phyloP scores from a whole-genome alignment of 225 moss, liverwort and hornwort species.

The Pleurozium schreberi region DNA sequence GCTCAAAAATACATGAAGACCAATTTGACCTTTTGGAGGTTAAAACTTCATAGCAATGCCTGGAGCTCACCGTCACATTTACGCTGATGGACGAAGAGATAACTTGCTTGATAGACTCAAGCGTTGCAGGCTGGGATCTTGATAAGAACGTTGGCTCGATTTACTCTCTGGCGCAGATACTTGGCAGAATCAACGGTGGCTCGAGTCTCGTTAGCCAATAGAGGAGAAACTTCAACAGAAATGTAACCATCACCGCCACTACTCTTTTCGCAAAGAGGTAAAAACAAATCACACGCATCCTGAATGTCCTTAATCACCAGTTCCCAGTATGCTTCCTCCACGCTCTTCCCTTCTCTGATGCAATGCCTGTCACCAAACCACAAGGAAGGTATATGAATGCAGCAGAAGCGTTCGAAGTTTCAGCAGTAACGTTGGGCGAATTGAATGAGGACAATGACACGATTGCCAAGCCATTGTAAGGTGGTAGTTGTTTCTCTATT shows the following conservation, averaged over 20 bases:
- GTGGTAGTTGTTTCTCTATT: background rate
- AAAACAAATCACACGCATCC: constrained; percentile 78
- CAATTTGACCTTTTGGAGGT: background rate
- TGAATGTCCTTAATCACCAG: constrained; percentile 87
- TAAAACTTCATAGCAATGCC: background rate
- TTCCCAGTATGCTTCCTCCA: constrained; percentile 94
- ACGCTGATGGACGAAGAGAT: constrained; percentile 74
- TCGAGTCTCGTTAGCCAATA: constrained; percentile 69
- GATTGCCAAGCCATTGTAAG: background rate
- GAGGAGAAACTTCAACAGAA: constrained; percentile 80
- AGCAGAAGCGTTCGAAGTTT: too few relatives aligned
- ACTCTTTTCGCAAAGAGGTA: constrained; percentile 61
- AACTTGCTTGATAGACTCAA: constrained; percentile 51
- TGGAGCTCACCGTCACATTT: constrained; percentile 67
- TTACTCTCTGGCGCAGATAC: constrained; percentile 50
- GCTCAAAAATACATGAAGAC: background rate
- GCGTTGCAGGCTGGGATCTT: constrained; percentile 90
- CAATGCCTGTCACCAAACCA: constrained; percentile 42
- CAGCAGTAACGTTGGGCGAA: too few relatives aligned
- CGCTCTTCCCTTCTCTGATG: constrained; percentile 66
- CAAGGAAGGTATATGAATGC: background rate
- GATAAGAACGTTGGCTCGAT: constrained; percentile 69
- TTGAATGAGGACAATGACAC: background rate
- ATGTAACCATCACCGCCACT: constrained; percentile 69
- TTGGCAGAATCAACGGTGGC: constrained; percentile 60